Percentiles rank a stretch among this genome's conserved stretches.
Conservation (phyloP, 139 green algal genomes). For the Klebsormidium nitens region DNA sequence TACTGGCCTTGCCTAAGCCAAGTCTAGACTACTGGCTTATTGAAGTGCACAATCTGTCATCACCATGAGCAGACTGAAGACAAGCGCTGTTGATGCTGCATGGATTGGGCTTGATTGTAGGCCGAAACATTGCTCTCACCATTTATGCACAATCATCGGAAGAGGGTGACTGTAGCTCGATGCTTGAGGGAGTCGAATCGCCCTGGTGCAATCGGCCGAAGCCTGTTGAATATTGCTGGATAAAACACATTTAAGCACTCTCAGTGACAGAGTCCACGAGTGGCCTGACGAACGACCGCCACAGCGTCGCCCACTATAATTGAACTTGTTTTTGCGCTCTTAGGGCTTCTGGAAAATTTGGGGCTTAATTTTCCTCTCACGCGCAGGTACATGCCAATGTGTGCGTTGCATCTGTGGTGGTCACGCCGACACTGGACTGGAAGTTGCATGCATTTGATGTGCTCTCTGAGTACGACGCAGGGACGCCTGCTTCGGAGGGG, state of each 20-base stretch:
- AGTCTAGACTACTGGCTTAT: not conserved
- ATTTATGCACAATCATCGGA: not conserved
- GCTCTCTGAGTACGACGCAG: conserved; percentile 42
- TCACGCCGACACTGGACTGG: conserved; percentile 89
- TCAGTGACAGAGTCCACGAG: too few relatives aligned
- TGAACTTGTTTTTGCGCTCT: too few relatives aligned
- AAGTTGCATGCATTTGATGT: conserved; percentile 90
- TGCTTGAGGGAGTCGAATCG: too few relatives aligned
- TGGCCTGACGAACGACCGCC: too few relatives aligned
- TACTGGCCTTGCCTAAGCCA: not conserved
- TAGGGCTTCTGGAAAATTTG: too few relatives aligned
- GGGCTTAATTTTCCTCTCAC: too few relatives aligned
- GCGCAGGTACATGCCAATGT: conserved; percentile 89
- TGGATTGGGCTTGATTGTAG: not conserved
- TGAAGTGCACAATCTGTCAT: not conserved
- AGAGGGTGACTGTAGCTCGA: too few relatives aligned
- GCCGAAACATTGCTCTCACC: not conserved
- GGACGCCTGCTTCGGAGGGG: conserved; percentile 21
- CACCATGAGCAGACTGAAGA: not conserved
- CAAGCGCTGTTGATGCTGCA: too few relatives aligned
- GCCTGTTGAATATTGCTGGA: too few relatives aligned
- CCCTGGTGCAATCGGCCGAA: too few relatives aligned
- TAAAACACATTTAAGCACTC: too few relatives aligned
- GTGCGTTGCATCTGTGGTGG: conserved; percentile 74
- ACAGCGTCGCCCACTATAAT: too few relatives aligned